Evolutionary conservation across 371 early-diverging fungal species (phyloP).

Genomic region (Actinomucor elegans): DNA sequence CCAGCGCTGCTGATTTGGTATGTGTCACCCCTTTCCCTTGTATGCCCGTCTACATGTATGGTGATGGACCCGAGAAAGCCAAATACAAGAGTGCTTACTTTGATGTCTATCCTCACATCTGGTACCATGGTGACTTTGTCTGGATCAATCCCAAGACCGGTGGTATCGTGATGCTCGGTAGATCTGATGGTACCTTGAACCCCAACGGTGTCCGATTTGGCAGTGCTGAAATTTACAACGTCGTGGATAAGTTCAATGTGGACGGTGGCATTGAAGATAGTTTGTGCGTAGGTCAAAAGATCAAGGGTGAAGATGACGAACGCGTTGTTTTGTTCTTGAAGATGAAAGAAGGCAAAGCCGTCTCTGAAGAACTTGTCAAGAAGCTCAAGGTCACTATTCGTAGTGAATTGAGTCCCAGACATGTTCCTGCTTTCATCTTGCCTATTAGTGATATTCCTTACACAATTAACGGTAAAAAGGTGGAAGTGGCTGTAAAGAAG

Average conservation of each 20-base stretch:
- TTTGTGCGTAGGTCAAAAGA: conserved; percentile 84
- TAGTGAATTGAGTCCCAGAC: conserved; percentile 85
- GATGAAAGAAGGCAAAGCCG: conserved; percentile 52
- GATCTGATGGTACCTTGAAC: conserved; percentile 95
- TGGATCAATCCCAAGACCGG: conserved; percentile 82
- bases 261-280: conserved; percentile 39
- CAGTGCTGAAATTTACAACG: conserved; percentile 93
- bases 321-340: conserved; percentile 90
- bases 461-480: conserved; percentile 96
- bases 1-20: conserved; percentile 86
- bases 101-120: conserved; percentile 74
- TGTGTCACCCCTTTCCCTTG: conserved; percentile 93
- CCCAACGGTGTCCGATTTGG: conserved; percentile 96
- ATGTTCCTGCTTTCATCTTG: conserved; percentile 91
- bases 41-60: conserved; percentile 94
- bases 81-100: conserved; percentile 93
- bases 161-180: conserved; percentile 94
- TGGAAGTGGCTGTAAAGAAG: conserved; percentile 95
- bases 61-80: conserved; percentile 70
- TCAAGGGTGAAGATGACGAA: conserved; percentile 78
- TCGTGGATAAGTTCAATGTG: conserved; percentile 67
- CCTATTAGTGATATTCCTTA: conserved; percentile 88
- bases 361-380: conserved; percentile 51
- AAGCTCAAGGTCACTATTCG: conserved; percentile 76
- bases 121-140: conserved; percentile 97